A percentile compares a stretch with the other conserved stretches of the same genome.
Evolutionary conservation across 192 early-diverging fungal genomes (phyloP).

Genomic region (Dimargaris xerosporica): DNA sequence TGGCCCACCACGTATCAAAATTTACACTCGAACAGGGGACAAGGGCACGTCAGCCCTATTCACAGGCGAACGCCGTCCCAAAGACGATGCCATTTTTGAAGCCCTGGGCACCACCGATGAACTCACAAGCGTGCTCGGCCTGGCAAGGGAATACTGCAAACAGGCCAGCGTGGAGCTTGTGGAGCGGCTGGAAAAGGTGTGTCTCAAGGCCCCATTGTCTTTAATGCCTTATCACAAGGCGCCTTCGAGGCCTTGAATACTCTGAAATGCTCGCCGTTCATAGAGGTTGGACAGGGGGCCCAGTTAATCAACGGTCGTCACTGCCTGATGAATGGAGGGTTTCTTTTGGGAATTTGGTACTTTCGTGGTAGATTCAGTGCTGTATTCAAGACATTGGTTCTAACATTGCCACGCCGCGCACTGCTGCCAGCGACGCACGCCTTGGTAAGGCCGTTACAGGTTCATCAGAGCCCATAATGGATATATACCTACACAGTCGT

Average conservation of each 20-base stretch:
- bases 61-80: slow-evolving; percentile 77
- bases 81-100: slow-evolving; percentile 80
- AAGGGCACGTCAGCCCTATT: slow-evolving; percentile 79
- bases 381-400: slow-evolving; percentile 77
- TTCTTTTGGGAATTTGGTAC: too few relatives aligned
- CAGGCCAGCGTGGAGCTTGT: slow-evolving; percentile 13
- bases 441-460: slow-evolving; percentile 11
- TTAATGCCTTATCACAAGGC: too few relatives aligned
- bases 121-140: slow-evolving; percentile 33
- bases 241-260: too few relatives aligned
- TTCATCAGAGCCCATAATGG: too few relatives aligned
- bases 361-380: slow-evolving; percentile 60
- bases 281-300: too few relatives aligned
- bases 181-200: slow-evolving; percentile 16
- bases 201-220: not conserved
- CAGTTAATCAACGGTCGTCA: too few relatives aligned
- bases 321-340: too few relatives aligned
- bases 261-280: too few relatives aligned
- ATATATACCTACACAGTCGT: too few relatives aligned
- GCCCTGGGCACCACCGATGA: slow-evolving; percentile 85
- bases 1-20: slow-evolving; percentile 25
- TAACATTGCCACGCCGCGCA: slow-evolving; percentile 80
- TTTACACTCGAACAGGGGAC: slow-evolving; percentile 93
- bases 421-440: slow-evolving; percentile 34
- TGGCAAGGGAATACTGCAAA: slow-evolving; percentile 27